Conservation (phyloP, 73 alveolate genomes). For the Tetrahymena thermophila region DNA sequence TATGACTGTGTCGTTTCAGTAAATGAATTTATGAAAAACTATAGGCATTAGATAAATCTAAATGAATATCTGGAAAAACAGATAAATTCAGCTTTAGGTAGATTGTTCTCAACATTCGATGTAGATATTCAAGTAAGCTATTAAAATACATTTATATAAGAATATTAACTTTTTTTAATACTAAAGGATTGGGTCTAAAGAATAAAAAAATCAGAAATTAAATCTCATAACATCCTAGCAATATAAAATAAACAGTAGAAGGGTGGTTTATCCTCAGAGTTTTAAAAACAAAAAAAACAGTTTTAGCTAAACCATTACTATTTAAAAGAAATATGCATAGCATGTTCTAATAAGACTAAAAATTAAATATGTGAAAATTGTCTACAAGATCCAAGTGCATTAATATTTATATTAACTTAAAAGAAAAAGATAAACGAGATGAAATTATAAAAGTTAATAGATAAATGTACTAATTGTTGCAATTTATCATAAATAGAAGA, state of each 20-base stretch:
- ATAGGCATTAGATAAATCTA: constrained; percentile 49
- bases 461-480: neutral
- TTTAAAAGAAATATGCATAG: neutral
- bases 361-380: neutral
- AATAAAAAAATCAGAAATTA: constrained; percentile 14
- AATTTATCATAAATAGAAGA: neutral
- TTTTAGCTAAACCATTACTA: neutral
- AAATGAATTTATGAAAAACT: constrained; percentile 63
- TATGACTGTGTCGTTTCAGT: constrained; percentile 67
- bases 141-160: too few species aligned
- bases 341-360: neutral
- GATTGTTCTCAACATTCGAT: constrained; percentile 68
- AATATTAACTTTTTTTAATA: neutral
- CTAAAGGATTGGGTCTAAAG: constrained; percentile 15
- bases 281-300: neutral
- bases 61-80: constrained; percentile 55
- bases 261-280: neutral
- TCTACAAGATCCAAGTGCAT: neutral
- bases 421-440: neutral
- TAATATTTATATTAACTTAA: neutral
- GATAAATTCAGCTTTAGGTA: constrained; percentile 63
- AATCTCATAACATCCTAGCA: neutral
- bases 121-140: constrained; percentile 48
- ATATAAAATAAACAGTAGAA: neutral
- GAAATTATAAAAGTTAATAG: neutral